Evolutionary conservation across 768 basidiomycete genomes (phyloP).

Genomic region (Collybiopsis confluens): DNA sequence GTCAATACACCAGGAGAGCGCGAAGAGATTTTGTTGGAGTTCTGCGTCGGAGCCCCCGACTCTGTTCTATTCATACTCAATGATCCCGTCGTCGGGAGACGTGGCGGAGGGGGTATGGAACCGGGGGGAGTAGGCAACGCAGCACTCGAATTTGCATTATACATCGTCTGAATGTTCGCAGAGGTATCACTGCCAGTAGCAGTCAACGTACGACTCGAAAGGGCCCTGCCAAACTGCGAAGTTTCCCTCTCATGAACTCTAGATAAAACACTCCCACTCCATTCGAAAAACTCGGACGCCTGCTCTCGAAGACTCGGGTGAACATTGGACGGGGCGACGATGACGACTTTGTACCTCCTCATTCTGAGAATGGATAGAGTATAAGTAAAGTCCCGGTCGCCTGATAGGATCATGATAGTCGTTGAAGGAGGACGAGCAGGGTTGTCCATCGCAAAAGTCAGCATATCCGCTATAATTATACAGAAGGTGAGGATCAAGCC

Average conservation of each 20-base stretch:
- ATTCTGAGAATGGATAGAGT: slow-evolving; percentile 54
- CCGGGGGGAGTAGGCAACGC: too few species aligned
- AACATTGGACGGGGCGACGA: slow-evolving; percentile 34
- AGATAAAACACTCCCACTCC: slow-evolving; percentile 36
- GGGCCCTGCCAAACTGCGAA: not conserved
- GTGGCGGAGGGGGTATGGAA: too few species aligned
- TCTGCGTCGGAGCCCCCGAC: too few species aligned
- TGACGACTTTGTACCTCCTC: slow-evolving; percentile 47
- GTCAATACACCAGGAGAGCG: too few species aligned
- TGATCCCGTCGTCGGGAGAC: too few species aligned
- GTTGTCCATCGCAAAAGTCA: slow-evolving; percentile 52
- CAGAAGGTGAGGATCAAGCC: slow-evolving; percentile 26
- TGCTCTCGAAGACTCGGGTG: not conserved
- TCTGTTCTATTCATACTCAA: too few species aligned
- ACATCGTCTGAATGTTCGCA: too few species aligned
- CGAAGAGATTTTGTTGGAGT: too few species aligned
- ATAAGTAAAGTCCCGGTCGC: slow-evolving; percentile 65
- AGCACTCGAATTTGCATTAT: too few species aligned
- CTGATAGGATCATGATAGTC: slow-evolving; percentile 59
- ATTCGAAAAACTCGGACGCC: slow-evolving; percentile 40
- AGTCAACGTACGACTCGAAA: not conserved
- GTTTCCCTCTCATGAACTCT: slow-evolving; percentile 6
- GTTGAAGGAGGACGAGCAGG: slow-evolving; percentile 39
- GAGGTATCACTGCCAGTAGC: not conserved
- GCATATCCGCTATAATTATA: slow-evolving; percentile 5